Percentiles rank a stretch among this genome's conserved stretches.
Evolutionary conservation across 2,329 filamentous ascomycete genomes (phyloP).

Genomic region (Ophiostoma fasciatum): DNA sequence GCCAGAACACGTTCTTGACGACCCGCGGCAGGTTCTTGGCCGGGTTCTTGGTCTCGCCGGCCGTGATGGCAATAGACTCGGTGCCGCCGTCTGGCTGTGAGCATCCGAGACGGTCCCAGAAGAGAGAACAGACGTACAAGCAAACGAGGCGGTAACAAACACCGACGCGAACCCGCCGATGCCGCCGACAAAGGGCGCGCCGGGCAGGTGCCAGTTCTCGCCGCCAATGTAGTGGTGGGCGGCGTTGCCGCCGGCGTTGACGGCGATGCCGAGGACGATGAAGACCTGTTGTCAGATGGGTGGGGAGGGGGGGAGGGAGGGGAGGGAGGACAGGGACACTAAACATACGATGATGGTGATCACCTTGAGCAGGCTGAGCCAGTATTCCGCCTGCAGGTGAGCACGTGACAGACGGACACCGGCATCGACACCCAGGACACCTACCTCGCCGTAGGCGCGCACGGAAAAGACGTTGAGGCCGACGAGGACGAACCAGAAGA

Average conservation of each 20-base stretch:
- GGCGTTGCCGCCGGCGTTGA: constrained; percentile 6
- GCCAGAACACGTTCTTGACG: constrained; percentile 15
- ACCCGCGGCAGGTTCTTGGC: constrained; percentile 11
- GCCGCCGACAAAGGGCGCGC: constrained; percentile 29
- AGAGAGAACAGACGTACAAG: constrained; percentile 8
- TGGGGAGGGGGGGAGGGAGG: no score
- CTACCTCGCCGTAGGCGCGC: constrained; percentile 57
- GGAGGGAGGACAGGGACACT: no score
- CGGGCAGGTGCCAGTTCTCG: constrained; percentile 30
- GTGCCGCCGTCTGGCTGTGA: constrained; percentile 15
- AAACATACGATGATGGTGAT: constrained; percentile 42
- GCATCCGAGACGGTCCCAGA: no score
- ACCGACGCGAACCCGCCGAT: no score
- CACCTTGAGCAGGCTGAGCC: constrained; percentile 65
- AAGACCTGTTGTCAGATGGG: no score
- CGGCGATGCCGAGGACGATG: no score
- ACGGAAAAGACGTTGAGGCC: constrained; percentile 57
- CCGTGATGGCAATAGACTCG: constrained; percentile 13
- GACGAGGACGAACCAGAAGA: constrained; percentile 61
- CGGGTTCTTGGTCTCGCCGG: constrained; percentile 12
- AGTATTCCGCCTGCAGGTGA: constrained; percentile 51
- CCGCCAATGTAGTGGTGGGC: constrained; percentile 18
- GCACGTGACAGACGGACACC: no score
- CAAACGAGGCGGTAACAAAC: no score
- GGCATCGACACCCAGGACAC: no score